Evolutionary conservation across 306 rosid species (phyloP), one percentile per base, ranked within the genome.

Genomic region (Trifolium fragiferum): DNA sequence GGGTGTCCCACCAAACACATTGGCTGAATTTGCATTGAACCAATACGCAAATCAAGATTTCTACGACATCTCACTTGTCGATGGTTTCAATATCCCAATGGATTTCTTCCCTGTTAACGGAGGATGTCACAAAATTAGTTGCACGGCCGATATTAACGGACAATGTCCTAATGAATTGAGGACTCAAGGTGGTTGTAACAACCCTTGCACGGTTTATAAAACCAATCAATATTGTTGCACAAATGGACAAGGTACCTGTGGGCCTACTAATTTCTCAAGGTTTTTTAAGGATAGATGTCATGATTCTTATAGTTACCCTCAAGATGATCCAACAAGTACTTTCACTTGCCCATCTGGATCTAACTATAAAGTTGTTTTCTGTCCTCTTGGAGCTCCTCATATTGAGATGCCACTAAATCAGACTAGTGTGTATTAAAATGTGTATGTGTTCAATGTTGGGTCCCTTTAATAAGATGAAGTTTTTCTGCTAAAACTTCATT

Each of bases 1-100:
- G 74, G 95, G 95, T 1, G 25, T 18, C 9, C 89, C 95, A 1
- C 95, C 91, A 0, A 84, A 84, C 82, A 89, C 97, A 0, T 21
- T 89, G 0, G 93, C 90, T 0, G 95, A 91, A 46, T 88, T 54
- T 10, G 85, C 88, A 0, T 37, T 88, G 6, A 86, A 86, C 78
- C 90, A 84, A 41, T 75, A 0, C 2, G 47, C 4, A 4, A 84
- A 88, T 18, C 1, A 20, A 16, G 92, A 88, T 66, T 82, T 84
- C 83, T 57, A 76, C 2, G 90, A 84, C 70, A 86, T 78, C n/a
- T 80, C 90, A 0, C 40, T 86, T 0, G 68, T 89, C 0, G 88
- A 90, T 0, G 92, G 96, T 1, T 87, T 87, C 73, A 86, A 82
- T 71, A 76, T 89, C 41, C 86, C 84, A 0, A 85, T 86, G 89